Evolutionary conservation across 148 eudicot genomes (phyloP).

Genomic region (Chenopodium album): DNA sequence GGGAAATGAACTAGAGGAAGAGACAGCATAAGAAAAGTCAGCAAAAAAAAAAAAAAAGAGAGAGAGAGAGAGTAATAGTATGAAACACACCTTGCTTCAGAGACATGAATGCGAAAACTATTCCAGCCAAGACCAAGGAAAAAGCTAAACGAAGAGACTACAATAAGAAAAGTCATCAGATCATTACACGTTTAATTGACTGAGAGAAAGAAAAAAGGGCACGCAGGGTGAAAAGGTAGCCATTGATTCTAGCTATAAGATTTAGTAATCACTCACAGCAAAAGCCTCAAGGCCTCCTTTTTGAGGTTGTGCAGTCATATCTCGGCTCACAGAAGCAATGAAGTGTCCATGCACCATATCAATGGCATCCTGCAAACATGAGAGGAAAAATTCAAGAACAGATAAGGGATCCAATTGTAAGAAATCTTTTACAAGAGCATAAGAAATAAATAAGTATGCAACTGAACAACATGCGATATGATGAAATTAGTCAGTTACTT

Average conservation of each 20-base stretch:
- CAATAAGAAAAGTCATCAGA: constrained; percentile 27
- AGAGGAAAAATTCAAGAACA: not conserved
- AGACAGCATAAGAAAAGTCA: not conserved
- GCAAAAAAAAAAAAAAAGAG: not conserved
- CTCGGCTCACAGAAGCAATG: constrained; percentile 73
- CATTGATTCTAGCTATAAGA: not conserved
- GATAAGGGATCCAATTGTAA: not conserved
- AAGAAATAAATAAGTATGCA: not conserved
- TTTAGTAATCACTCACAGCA: constrained; percentile 61
- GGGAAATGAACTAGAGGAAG: not conserved
- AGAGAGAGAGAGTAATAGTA: not conserved
- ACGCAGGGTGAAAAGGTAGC: not conserved
- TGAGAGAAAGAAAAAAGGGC: not conserved
- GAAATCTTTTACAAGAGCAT: not conserved
- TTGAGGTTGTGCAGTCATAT: constrained; percentile 51
- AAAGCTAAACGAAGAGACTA: constrained; percentile 87
- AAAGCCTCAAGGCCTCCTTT: constrained; percentile 74
- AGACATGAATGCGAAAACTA: constrained; percentile 61
- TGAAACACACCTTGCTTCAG: constrained; percentile 65
- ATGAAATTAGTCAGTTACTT: too few relatives aligned
- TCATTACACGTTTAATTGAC: constrained; percentile 11
- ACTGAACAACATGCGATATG: not conserved
- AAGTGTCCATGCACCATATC: constrained; percentile 91
- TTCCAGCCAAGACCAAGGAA: constrained; percentile 48
- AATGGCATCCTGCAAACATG: constrained; percentile 73